Conservation (phyloP, 495 filamentous ascomycete genomes). For the Lindgomyces ingoldianus region DNA sequence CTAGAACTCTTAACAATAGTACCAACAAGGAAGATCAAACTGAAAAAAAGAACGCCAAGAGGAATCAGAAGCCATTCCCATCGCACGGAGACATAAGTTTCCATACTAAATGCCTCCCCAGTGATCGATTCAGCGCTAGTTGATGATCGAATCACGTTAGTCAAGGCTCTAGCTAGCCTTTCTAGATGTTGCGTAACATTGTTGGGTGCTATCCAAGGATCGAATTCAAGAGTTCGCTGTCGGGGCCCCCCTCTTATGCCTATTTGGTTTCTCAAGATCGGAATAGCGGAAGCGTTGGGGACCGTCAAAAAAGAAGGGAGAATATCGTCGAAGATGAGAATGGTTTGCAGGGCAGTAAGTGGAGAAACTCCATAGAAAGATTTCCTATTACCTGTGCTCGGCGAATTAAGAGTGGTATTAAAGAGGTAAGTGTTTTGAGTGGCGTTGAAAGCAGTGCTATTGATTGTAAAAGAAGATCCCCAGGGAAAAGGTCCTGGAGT, state of each 20-base stretch:
- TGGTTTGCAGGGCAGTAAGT: background rate
- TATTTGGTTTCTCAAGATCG: constrained; percentile 11
- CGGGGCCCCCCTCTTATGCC: background rate
- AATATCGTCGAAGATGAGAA: constrained; percentile 18
- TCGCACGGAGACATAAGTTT: constrained; percentile 20
- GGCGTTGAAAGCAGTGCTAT: background rate
- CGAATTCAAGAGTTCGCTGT: background rate
- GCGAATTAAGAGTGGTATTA: constrained; percentile 9
- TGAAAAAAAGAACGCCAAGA: constrained; percentile 15
- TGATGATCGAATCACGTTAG: constrained; percentile 21
- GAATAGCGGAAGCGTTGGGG: background rate
- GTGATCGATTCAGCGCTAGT: background rate
- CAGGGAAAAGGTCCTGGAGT: constrained; percentile 16
- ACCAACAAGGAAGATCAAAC: constrained; percentile 30
- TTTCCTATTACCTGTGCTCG: background rate
- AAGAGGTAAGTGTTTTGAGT: constrained; percentile 1
- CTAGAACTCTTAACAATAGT: constrained; percentile 23
- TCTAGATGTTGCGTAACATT: constrained; percentile 27
- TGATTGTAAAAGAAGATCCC: background rate
- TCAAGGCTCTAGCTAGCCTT: constrained; percentile 20
- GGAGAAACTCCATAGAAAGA: background rate
- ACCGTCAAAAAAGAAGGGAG: constrained; percentile 17
- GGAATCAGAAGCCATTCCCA: constrained; percentile 32
- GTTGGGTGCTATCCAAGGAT: constrained; percentile 19
- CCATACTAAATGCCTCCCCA: constrained; percentile 18